phyloP scores from a whole-genome alignment of 2,329 filamentous ascomycete genomes.

The Talaromyces marneffei region DNA sequence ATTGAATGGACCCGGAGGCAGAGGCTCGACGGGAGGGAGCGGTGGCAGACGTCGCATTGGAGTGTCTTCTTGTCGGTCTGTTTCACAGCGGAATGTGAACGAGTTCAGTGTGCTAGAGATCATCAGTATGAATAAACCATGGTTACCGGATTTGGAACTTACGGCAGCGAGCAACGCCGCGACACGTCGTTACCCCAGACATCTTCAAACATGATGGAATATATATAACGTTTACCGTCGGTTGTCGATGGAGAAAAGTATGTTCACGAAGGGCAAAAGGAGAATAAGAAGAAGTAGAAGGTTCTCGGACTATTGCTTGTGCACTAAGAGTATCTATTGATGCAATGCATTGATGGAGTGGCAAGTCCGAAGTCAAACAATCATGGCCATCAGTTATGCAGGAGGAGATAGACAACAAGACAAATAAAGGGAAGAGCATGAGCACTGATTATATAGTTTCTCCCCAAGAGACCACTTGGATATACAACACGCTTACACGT shows the following conservation, averaged over 20 bases:
- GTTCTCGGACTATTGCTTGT: conserved; percentile 4
- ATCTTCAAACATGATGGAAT: conserved; percentile 26
- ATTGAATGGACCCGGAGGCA: conserved; percentile 35
- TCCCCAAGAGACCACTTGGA: background rate
- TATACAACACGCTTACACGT: conserved; percentile 14
- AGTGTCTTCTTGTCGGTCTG: conserved; percentile 23
- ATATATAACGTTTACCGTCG: background rate
- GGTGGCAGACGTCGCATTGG: conserved; percentile 35
- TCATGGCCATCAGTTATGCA: background rate
- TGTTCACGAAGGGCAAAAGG: background rate
- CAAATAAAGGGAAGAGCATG: conserved; percentile 9
- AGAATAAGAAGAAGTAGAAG: conserved; percentile 8
- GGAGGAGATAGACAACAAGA: background rate
- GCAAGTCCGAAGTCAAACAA: background rate
- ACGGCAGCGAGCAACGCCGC: conserved; percentile 34
- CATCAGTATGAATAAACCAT: background rate
- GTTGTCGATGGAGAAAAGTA: background rate
- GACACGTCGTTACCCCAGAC: conserved; percentile 26
- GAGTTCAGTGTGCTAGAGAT: conserved; percentile 21
- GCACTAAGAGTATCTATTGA: conserved; percentile 1
- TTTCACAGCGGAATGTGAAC: conserved; percentile 18
- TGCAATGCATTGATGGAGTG: conserved; percentile 9
- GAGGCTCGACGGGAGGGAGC: conserved; percentile 32
- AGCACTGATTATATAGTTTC: conserved; percentile 13
- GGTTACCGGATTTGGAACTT: conserved; percentile 16